phyloP scores from a whole-genome alignment of 441 rosid species.

The Corymbia calophylla region DNA sequence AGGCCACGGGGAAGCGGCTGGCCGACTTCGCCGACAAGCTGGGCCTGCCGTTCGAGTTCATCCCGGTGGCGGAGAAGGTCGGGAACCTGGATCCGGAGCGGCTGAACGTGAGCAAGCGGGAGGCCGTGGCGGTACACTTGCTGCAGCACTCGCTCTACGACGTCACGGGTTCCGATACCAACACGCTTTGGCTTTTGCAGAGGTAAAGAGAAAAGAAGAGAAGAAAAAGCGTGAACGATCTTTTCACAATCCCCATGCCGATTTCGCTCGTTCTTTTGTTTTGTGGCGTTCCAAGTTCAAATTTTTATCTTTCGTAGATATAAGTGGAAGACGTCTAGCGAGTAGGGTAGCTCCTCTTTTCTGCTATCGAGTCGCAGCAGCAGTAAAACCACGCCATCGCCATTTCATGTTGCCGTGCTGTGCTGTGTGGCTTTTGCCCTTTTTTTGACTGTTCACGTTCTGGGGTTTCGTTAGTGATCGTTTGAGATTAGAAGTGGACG shows the following conservation, averaged over 20 bases:
- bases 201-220: constrained; percentile 30
- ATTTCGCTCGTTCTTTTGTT: neutral
- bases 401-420: neutral
- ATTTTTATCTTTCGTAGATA: neutral
- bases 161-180: constrained; percentile 88
- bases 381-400: neutral
- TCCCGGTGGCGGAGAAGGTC: constrained; percentile 74
- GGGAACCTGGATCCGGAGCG: constrained; percentile 78
- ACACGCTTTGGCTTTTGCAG: constrained; percentile 74
- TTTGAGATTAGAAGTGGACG: neutral
- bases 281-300: neutral
- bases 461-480: neutral
- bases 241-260: neutral
- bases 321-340: neutral
- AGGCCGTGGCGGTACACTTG: constrained; percentile 97
- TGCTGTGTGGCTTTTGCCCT: neutral
- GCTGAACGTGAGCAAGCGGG: constrained; percentile 69
- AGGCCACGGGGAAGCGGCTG: constrained; percentile 85
- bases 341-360: neutral
- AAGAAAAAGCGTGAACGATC: neutral
- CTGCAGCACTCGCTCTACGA: constrained; percentile 96
- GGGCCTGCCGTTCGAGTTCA: constrained; percentile 82
- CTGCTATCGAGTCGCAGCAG: neutral
- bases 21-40: constrained; percentile 87
- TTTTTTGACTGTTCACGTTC: neutral